phyloP scores from a whole-genome alignment of 305 asterid genomes.

The Fraxinus xanthoxyloides region DNA sequence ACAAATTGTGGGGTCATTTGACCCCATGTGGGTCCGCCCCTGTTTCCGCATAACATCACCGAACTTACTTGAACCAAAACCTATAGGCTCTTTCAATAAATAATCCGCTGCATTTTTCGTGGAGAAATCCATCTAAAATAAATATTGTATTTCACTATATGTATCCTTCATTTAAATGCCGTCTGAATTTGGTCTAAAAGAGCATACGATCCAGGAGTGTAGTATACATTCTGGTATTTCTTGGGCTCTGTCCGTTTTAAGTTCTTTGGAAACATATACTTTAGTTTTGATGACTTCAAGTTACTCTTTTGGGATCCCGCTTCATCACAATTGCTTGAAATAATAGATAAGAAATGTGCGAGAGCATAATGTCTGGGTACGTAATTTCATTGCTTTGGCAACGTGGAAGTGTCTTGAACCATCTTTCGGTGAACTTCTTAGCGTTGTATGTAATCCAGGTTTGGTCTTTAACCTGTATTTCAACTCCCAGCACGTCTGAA shows the following conservation, averaged over 20 bases:
- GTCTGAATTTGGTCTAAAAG: background rate
- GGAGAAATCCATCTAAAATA: background rate
- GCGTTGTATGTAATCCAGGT: background rate
- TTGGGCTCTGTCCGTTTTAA: background rate
- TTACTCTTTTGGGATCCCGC: background rate
- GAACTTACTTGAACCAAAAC: background rate
- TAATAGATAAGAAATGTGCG: background rate
- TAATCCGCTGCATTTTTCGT: background rate
- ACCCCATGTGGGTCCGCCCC: no score
- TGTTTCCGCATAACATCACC: background rate
- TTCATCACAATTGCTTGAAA: background rate
- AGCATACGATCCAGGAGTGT: background rate
- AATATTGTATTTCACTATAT: background rate
- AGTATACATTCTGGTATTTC: background rate
- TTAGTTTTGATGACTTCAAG: background rate
- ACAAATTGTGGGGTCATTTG: no score
- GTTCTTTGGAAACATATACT: background rate
- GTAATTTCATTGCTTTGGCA: background rate
- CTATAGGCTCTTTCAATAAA: background rate
- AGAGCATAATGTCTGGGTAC: background rate
- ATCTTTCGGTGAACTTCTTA: background rate
- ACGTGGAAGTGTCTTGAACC: background rate
- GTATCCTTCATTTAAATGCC: background rate
- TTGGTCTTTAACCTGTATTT: background rate
- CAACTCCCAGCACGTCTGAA: background rate